Percentiles rank a stretch among this genome's conserved stretches.
Evolutionary conservation across 2,329 filamentous ascomycete genomes (phyloP).

Genomic region (Pyricularia sp.): DNA sequence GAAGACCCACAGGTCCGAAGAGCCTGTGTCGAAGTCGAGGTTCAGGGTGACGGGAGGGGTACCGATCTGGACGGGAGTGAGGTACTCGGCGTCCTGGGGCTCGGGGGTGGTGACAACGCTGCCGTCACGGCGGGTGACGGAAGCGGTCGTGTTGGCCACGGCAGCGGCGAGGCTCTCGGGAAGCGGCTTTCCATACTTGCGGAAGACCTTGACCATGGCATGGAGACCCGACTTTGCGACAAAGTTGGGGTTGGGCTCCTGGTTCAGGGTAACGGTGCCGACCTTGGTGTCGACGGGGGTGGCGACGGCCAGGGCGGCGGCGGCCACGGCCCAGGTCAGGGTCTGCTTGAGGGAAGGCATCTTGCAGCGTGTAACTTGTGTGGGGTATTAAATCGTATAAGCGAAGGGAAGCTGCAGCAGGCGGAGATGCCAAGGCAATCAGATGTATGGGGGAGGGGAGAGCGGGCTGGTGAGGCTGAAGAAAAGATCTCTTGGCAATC

Average conservation of each 20-base stretch:
- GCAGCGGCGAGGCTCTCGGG: conserved; percentile 19
- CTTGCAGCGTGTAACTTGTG: neutral
- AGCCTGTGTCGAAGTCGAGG: conserved; percentile 23
- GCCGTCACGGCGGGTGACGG: conserved; percentile 18
- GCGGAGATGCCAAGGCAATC: neutral
- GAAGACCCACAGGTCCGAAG: conserved; percentile 26
- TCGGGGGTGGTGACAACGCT: conserved; percentile 18
- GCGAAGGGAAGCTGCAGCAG: neutral
- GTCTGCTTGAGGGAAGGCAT: conserved; percentile 9
- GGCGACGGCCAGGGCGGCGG: conserved; percentile 7
- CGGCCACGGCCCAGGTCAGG: conserved; percentile 5
- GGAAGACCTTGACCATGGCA: conserved; percentile 25
- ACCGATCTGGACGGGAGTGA: conserved; percentile 30
- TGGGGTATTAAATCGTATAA: neutral
- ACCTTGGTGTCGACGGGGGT: conserved; percentile 4
- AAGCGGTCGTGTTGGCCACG: conserved; percentile 13
- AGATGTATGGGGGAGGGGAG: neutral
- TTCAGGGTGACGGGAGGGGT: conserved; percentile 20
- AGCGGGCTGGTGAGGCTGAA: neutral
- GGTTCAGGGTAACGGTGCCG: conserved; percentile 19
- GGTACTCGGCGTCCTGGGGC: conserved; percentile 25
- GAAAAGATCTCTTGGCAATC: neutral
- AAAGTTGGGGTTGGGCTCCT: conserved; percentile 26
- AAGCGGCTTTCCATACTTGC: conserved; percentile 25
- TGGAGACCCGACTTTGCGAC: conserved; percentile 20